Base-by-base conservation (phyloP, 257 asterid genomes). In the Buddleja alternifolia region DNA sequence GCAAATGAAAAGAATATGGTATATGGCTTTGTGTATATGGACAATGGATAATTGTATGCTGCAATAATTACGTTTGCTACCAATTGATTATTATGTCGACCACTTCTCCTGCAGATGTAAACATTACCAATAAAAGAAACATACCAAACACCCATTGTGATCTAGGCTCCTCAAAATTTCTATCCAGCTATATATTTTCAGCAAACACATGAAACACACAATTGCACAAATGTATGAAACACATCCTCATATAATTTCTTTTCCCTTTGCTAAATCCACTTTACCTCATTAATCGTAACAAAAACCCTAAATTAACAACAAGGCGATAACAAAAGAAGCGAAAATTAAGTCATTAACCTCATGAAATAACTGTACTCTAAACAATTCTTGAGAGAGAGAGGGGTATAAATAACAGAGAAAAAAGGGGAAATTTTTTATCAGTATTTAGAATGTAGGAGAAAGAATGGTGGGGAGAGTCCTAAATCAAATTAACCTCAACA, bases 361-460 rank as follows among this genome's bases (percentile, higher is more conserved):
- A 63, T 21, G 61, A 42, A 69, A 74, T 57, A 58, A 59, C 45
- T 67, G 69, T 52, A 14, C 39, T 37, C 23, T 19, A 66, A 60
- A 46, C 7, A 60, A 68, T 77, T 70, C 47, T 71, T 47, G 55
- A 60, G 77, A 59, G 73, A 69, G n/a, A n/a, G 19, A 45, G 64
- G 46, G 56, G 71, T 59, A 48, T 45, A 45, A 63, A 36, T 44
- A 59, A 61, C 71, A 71, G 50, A 53, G 42, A 67, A 20, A 52
- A 7, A 25, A 8, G 29, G 24, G 46, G 42, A 62, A 54, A 63
- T 17, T 29, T n/a, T 70, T 60, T 64, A 80, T 78, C 80, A 51
- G 71, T 50, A 69, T 52, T 52, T 2, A 29, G 34, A 64, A 65
- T 65, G 32, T 46, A 73, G 61, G 70, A 55, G 69, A 60, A 70